Evolutionary conservation across 345 rosid genomes (phyloP).

Genomic region (Physaria fendleri): DNA sequence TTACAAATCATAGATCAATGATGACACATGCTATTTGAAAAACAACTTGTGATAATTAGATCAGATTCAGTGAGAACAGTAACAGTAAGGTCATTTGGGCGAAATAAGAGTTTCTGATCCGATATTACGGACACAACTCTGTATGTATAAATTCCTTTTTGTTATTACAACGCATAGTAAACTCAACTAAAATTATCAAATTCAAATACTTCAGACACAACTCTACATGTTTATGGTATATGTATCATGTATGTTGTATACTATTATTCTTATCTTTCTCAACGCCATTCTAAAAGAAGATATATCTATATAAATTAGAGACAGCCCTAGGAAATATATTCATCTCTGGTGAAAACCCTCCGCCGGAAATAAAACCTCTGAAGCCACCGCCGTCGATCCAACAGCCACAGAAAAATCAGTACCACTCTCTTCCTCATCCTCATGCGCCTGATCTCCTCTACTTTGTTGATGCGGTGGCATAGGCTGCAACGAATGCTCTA

Average conservation of each 20-base stretch:
- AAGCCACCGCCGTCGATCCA: constrained; percentile 16
- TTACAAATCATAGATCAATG: constrained; percentile 12
- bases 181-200: too few species aligned
- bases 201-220: not conserved
- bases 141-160: too few species aligned
- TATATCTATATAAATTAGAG: not conserved
- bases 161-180: too few species aligned
- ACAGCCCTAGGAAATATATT: not conserved
- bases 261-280: not conserved
- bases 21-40: constrained; percentile 12
- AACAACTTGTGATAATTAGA: too few species aligned
- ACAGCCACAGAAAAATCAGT: constrained; percentile 31
- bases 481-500: constrained; percentile 36
- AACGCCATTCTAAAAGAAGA: not conserved
- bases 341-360: constrained; percentile 42
- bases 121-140: too few species aligned
- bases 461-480: constrained; percentile 37
- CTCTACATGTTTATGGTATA: not conserved
- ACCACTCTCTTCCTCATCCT: constrained; percentile 63
- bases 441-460: constrained; percentile 43
- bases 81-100: too few species aligned
- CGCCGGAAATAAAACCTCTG: constrained; percentile 28
- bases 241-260: not conserved
- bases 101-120: too few species aligned
- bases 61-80: too few species aligned